A percentile compares a stretch with the other conserved stretches of the same genome.
These are phyloP conservation scores for Podospora appendiculata DNA, from an alignment of 495 filamentous ascomycete genomes.

Conservation along the genomic window DNA sequence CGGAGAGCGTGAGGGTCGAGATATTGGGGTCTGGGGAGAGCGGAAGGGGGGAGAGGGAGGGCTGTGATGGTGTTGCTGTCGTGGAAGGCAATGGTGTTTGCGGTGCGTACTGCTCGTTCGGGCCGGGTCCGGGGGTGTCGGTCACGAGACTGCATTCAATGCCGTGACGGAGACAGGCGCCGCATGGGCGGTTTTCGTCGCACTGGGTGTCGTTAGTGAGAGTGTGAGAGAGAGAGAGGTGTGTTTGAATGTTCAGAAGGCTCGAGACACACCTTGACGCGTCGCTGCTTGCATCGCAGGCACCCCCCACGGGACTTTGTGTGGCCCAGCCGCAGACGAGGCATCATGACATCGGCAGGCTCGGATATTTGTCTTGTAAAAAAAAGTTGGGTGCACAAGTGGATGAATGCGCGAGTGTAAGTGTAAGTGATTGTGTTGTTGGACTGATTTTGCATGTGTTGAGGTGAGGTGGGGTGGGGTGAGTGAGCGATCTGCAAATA, in stretches of 20 bases:
- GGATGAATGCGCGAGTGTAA: too few species aligned
- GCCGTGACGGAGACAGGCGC: conserved; percentile 21
- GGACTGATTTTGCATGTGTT: too few species aligned
- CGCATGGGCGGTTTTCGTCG: conserved; percentile 22
- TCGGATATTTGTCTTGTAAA: too few species aligned
- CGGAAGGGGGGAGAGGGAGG: not conserved
- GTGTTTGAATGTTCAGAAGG: not conserved
- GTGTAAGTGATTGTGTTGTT: too few species aligned
- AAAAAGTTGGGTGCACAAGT: too few species aligned
- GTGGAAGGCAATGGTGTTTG: not conserved
- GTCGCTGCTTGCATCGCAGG: conserved; percentile 20
- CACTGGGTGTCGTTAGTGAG: conserved; percentile 9
- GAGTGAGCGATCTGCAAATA: too few species aligned
- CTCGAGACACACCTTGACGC: conserved; percentile 23
- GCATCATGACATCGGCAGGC: conserved; percentile 4
- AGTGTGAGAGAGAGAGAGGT: not conserved
- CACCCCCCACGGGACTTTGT: conserved; percentile 23
- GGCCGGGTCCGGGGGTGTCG: not conserved
- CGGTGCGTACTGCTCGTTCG: not conserved
- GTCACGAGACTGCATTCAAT: conserved; percentile 21
- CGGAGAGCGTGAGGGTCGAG: not conserved
- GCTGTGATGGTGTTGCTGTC: not conserved
- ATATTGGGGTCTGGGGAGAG: not conserved
- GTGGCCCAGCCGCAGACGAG: conserved; percentile 21
- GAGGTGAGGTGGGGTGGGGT: too few species aligned